phyloP scores from a whole-genome alignment of 225 moss, liverwort and hornwort genomes.

The Bryum argenteum region DNA sequence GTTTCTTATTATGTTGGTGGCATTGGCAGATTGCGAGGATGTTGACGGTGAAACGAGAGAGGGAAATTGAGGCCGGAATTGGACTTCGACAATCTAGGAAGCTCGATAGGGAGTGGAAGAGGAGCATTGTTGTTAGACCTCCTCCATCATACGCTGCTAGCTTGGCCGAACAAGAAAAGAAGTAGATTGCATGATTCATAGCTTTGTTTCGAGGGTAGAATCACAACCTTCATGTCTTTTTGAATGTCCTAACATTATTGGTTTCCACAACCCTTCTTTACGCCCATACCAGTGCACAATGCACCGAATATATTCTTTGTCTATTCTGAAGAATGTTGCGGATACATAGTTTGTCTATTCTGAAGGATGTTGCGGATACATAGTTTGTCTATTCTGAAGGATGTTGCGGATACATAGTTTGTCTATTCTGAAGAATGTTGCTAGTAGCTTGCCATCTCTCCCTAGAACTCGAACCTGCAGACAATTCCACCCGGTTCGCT shows the following conservation, averaged over 20 bases:
- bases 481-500: too few species aligned
- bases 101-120: slow-evolving; percentile 89
- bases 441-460: too few species aligned
- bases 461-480: too few species aligned
- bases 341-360: too few species aligned
- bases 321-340: too few species aligned
- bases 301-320: not conserved
- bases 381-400: too few species aligned
- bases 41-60: slow-evolving; percentile 83
- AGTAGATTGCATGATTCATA: slow-evolving; percentile 27
- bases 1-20: slow-evolving; percentile 1
- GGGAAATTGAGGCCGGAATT: slow-evolving; percentile 80
- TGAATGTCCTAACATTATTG: slow-evolving; percentile 10
- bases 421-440: too few species aligned
- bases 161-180: slow-evolving; percentile 52
- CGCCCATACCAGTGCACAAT: slow-evolving; percentile 9
- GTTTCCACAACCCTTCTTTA: slow-evolving; percentile 6
- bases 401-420: not conserved
- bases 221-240: not conserved
- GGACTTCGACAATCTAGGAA: slow-evolving; percentile 80
- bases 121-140: slow-evolving; percentile 73
- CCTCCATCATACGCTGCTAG: slow-evolving; percentile 65
- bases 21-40: slow-evolving; percentile 84
- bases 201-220: slow-evolving; percentile 4
- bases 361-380: not conserved